Conservation (phyloP, 345 rosid species). For the Limnanthes douglasii region DNA sequence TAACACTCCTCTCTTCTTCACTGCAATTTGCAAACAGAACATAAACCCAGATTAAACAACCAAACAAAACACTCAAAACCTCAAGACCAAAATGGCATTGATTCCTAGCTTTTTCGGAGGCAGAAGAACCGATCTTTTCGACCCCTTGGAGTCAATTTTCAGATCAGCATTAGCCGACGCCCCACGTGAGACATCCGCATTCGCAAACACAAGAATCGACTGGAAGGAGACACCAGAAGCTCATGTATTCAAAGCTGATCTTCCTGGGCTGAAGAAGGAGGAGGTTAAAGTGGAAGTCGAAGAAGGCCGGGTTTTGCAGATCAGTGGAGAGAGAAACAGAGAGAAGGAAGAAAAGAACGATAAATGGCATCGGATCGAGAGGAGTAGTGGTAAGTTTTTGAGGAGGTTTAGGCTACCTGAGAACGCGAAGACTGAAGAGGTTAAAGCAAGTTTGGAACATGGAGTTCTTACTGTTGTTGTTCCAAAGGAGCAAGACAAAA, state of each 20-base stretch:
- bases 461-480: conserved; percentile 27
- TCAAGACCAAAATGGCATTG: too few relatives aligned
- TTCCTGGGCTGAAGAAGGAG: conserved; percentile 29
- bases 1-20: too few relatives aligned
- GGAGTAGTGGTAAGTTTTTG: conserved; percentile 19
- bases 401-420: conserved; percentile 32
- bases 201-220: too few relatives aligned
- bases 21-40: too few relatives aligned
- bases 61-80: too few relatives aligned
- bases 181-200: too few relatives aligned
- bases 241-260: conserved; percentile 25
- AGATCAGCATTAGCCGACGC: too few relatives aligned
- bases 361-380: conserved; percentile 31
- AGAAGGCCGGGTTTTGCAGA: conserved; percentile 18
- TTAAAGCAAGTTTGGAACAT: conserved; percentile 27
- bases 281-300: conserved; percentile 32
- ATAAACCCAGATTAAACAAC: too few relatives aligned
- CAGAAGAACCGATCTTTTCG: too few relatives aligned
- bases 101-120: too few relatives aligned
- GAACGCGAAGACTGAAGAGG: conserved; percentile 21
- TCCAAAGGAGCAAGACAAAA: conserved; percentile 24
- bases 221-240: conserved; percentile 32
- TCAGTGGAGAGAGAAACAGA: conserved; percentile 20
- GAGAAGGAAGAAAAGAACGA: conserved; percentile 15
- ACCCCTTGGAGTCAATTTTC: too few relatives aligned